Conservation (phyloP, 2,329 filamentous ascomycete genomes). For the Didymella pomorum region DNA sequence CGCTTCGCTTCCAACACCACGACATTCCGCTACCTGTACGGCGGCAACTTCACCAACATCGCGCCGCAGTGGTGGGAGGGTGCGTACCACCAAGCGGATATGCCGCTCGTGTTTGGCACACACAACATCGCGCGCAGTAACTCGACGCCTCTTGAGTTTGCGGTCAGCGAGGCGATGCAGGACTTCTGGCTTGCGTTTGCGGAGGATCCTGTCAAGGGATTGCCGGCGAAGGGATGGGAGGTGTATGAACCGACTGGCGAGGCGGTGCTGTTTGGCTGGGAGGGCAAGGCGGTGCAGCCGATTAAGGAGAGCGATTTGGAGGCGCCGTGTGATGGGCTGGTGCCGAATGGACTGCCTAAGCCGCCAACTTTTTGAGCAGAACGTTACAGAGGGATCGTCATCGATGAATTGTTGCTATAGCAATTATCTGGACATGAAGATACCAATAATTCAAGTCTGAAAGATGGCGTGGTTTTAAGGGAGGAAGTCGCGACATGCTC, state of each 20-base stretch:
- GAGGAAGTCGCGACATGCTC: too few species aligned
- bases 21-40: slow-evolving; percentile 51
- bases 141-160: slow-evolving; percentile 40
- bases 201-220: slow-evolving; percentile 39
- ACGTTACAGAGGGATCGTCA: too few species aligned
- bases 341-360: slow-evolving; percentile 21
- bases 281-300: slow-evolving; percentile 25
- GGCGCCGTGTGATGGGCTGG: slow-evolving; percentile 26
- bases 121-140: slow-evolving; percentile 37
- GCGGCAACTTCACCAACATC: slow-evolving; percentile 49
- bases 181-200: slow-evolving; percentile 50
- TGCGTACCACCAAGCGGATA: slow-evolving; percentile 48
- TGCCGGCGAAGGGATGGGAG: slow-evolving; percentile 46
- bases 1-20: slow-evolving; percentile 34
- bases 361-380: slow-evolving; percentile 17
- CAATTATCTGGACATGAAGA: too few species aligned
- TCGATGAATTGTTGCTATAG: too few species aligned
- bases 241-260: slow-evolving; percentile 39
- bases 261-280: slow-evolving; percentile 34
- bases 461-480: too few species aligned
- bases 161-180: slow-evolving; percentile 49
- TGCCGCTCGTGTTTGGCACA: slow-evolving; percentile 50
- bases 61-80: slow-evolving; percentile 46
- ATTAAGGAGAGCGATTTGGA: slow-evolving; percentile 33
- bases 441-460: too few species aligned